phyloP scores from a whole-genome alignment of 2,329 filamentous ascomycete genomes.

The Periconia sp. region DNA sequence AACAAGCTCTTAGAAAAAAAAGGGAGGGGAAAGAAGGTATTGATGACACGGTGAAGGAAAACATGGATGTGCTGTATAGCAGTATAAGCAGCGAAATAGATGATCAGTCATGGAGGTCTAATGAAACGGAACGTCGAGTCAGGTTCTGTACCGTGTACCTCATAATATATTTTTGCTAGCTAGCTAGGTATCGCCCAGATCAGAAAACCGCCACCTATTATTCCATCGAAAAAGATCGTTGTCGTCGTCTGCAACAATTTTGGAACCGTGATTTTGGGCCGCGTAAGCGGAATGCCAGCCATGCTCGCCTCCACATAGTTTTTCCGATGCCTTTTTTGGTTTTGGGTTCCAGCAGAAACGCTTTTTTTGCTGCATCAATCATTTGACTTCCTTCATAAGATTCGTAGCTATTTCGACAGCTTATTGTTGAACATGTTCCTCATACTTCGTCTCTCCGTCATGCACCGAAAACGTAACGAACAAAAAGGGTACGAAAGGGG shows the following conservation, averaged over 20 bases:
- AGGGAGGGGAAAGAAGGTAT: no score
- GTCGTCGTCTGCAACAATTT: not conserved
- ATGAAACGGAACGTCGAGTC: no score
- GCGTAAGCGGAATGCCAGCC: not conserved
- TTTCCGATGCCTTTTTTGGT: not conserved
- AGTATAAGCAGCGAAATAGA: no score
- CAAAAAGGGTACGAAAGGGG: not conserved
- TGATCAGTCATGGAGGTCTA: no score
- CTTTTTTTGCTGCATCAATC: not conserved
- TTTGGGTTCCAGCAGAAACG: not conserved
- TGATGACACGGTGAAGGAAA: no score
- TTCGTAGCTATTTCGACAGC: constrained; percentile 2
- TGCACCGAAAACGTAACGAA: not conserved
- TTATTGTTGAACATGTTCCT: not conserved
- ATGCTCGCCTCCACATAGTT: not conserved
- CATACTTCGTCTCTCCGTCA: constrained; percentile 4
- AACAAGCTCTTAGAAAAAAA: no score
- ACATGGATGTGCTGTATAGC: no score
- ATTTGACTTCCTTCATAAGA: constrained; percentile 3
- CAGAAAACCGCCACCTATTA: not conserved
- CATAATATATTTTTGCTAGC: no score
- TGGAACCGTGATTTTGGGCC: not conserved
- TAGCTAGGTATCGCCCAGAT: not conserved
- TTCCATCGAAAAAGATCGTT: not conserved
- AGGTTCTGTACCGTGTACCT: no score